A percentile compares a stretch with the other conserved stretches of the same genome.
Conservation (phyloP, 2,329 filamentous ascomycete species). For the Emmonsiellopsis sp. region DNA sequence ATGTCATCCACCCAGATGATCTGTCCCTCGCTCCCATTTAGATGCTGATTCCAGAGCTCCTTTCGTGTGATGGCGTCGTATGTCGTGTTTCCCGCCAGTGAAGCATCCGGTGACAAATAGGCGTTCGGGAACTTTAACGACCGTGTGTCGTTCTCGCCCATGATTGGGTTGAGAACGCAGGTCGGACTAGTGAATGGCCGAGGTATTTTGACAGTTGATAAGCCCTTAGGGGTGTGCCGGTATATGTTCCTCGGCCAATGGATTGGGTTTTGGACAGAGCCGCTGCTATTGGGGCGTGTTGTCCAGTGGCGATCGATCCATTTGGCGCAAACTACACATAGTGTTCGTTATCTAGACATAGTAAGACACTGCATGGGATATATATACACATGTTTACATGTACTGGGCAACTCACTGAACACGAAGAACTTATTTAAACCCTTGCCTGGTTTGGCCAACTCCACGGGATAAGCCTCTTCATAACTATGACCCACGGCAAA, state of each 20-base stretch:
- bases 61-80: background rate
- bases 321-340: conserved; percentile 2
- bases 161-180: conserved; percentile 1
- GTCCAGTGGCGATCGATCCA: background rate
- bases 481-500: conserved; percentile 1
- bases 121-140: conserved; percentile 2
- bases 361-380: background rate
- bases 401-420: background rate
- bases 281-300: background rate
- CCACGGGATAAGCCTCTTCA: background rate
- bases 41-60: background rate
- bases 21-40: background rate
- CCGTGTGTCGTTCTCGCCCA: background rate
- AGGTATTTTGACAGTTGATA: background rate
- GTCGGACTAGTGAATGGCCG: background rate
- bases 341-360: background rate
- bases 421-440: background rate
- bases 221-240: background rate
- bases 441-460: background rate
- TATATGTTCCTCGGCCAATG: background rate
- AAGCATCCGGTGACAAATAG: background rate
- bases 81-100: background rate
- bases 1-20: conserved; percentile 9
- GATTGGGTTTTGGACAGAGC: background rate
- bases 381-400: background rate